phyloP scores from a whole-genome alignment of 2,329 filamentous ascomycete species.

The Monosporascus cannonballus region DNA sequence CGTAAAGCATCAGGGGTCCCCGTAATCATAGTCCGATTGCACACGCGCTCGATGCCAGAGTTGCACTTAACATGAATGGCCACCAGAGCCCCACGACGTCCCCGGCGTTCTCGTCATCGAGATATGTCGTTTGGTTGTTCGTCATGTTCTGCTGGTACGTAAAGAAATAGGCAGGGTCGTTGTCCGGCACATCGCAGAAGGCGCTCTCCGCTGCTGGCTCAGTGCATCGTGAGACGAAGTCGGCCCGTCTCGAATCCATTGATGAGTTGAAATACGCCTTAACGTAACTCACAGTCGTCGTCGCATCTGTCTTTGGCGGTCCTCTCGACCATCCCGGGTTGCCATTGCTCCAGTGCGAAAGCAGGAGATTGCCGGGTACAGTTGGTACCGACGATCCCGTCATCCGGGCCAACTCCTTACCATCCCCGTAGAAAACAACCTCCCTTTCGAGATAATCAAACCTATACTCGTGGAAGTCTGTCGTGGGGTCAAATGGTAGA shows the following conservation, averaged over 20 bases:
- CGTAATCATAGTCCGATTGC: constrained; percentile 4
- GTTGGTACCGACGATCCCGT: constrained; percentile 51
- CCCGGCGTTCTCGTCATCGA: constrained; percentile 7
- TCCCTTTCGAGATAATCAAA: constrained; percentile 63
- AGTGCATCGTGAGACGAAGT: constrained; percentile 35
- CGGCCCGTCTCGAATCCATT: constrained; percentile 29
- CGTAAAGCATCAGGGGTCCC: neutral
- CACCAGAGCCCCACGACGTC: neutral
- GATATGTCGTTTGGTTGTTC: constrained; percentile 39
- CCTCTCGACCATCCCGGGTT: constrained; percentile 66
- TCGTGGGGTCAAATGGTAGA: constrained; percentile 61
- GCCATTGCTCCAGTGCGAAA: constrained; percentile 77
- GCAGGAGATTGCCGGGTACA: constrained; percentile 57
- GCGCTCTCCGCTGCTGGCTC: constrained; percentile 30
- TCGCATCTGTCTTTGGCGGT: constrained; percentile 57
- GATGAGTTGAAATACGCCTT: constrained; percentile 79
- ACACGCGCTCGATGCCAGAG: constrained; percentile 6
- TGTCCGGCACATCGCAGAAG: constrained; percentile 46
- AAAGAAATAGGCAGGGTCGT: constrained; percentile 43
- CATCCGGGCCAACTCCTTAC: constrained; percentile 49
- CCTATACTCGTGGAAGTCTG: constrained; percentile 69
- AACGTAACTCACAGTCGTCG: constrained; percentile 61
- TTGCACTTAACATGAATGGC: constrained; percentile 4
- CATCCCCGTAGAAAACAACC: constrained; percentile 67
- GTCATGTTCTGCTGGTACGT: constrained; percentile 38